phyloP scores from a whole-genome alignment of 768 basidiomycete genomes.

The Cystofilobasidium macerans region DNA sequence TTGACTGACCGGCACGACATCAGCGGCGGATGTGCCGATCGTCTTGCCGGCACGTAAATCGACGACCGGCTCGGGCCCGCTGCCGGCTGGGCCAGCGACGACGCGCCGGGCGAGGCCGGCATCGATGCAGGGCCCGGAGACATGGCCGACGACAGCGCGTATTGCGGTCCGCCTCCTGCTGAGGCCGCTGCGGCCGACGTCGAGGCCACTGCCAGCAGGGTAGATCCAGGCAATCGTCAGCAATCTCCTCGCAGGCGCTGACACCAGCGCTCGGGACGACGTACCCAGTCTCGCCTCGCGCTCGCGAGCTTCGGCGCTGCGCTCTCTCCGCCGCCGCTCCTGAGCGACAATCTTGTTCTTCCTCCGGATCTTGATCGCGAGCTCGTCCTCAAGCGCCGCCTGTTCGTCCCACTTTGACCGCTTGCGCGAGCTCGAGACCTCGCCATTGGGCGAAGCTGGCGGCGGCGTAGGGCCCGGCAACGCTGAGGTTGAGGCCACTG shows the following conservation, averaged over 20 bases:
- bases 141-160: conserved; percentile 18
- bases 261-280: not conserved
- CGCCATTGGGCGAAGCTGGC: not conserved
- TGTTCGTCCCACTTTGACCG: conserved; percentile 22
- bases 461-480: not conserved
- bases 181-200: not conserved
- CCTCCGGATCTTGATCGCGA: conserved; percentile 19
- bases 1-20: conserved; percentile 84
- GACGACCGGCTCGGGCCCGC: conserved; percentile 23
- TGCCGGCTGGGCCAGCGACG: not conserved
- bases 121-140: not conserved
- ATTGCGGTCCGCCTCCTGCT: no score
- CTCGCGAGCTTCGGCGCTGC: conserved; percentile 14
- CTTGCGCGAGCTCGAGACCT: conserved; percentile 6
- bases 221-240: not conserved
- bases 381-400: conserved; percentile 20
- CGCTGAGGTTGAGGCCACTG: not conserved
- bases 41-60: conserved; percentile 46
- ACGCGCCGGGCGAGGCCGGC: not conserved
- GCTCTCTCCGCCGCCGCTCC: conserved; percentile 19
- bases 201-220: not conserved
- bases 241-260: no score
- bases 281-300: conserved; percentile 9
- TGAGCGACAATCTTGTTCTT: conserved; percentile 20
- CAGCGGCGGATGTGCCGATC: conserved; percentile 66